phyloP scores from a whole-genome alignment of 208 protist species.

The Willaertia magna region DNA sequence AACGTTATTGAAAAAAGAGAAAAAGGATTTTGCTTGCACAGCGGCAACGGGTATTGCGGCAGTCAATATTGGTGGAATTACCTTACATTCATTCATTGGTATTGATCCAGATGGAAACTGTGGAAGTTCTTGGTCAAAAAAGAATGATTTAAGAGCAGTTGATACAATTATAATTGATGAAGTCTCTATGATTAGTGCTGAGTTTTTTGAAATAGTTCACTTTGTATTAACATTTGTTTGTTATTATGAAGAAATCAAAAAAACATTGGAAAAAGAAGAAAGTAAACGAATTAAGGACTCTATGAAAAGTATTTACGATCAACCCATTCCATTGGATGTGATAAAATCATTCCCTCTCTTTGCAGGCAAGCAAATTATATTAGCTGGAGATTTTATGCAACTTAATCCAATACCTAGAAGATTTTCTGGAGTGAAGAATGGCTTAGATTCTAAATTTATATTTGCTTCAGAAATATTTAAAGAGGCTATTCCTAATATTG shows the following conservation, averaged over 20 bases:
- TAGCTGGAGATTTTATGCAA: conserved; percentile 44
- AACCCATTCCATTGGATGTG: neutral
- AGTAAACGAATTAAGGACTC: neutral
- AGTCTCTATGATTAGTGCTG: conserved; percentile 25
- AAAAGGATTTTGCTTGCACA: conserved; percentile 20
- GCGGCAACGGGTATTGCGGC: conserved; percentile 38
- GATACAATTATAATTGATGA: conserved; percentile 39
- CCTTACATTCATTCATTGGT: neutral
- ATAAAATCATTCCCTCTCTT: conserved; percentile 22
- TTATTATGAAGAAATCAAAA: neutral
- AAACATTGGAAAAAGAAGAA: neutral
- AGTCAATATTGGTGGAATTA: conserved; percentile 27
- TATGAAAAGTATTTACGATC: neutral
- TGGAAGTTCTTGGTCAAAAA: neutral
- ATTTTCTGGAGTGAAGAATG: neutral
- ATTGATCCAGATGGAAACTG: neutral
- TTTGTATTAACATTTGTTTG: conserved; percentile 13
- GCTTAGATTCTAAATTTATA: neutral
- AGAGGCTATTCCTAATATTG: neutral
- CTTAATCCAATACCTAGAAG: conserved; percentile 25
- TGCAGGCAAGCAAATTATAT: conserved; percentile 39
- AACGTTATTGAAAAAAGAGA: neutral
- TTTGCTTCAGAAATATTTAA: neutral
- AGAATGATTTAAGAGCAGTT: neutral
- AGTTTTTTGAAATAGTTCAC: conserved; percentile 29